Base-by-base conservation (phyloP, 164 flowering plant genomes). In the Brasenia schreberi region DNA sequence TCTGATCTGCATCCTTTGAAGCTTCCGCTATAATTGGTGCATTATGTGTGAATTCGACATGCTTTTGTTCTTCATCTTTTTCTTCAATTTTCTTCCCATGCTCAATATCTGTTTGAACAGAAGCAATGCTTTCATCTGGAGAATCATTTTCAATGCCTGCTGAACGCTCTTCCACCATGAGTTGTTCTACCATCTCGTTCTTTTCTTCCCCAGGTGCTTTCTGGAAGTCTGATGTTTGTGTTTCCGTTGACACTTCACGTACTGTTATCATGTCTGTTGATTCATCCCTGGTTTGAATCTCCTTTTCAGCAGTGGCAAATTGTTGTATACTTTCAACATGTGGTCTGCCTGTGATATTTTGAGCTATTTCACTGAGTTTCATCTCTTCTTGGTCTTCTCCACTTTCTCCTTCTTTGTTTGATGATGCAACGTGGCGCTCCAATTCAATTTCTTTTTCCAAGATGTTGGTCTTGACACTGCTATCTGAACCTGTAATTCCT, bases 21-120 rank as follows among this genome's bases (percentile, higher is more conserved):
- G 83, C 84, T 72, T 84, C 90, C 42, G 79, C 86, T 66, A 81
- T 78, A 69, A 85, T 84, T 0, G 80, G 88, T 39, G 81, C 77
- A 59, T 84, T 86, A 16, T 77, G 78, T 39, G 80, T 73, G 0
- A 80, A 69, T 67, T 74, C 82, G 14, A 43, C 65, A 69, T 69
- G 72, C 68, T 75, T 69, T 18, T 76, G 76, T 62, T 84, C 82
- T 14, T 45, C 53, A 14, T 77, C 75, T 69, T 77, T 82, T 45
- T 72, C 81, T 23, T 72, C 76, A 18, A 76, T 70, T 61, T 77
- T 74, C 52, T 74, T 63, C 53, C 78, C 81, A 59, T 76, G 75
- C 19, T 64, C 66, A 64, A 78, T 84, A 61, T 74, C 82, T 10
- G 52, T 68, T 64, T 77, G 68, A 59, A 43, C 33, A 59, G 62